These are phyloP conservation scores for Solanum ahanhuiri DNA, from an alignment of 257 asterid genomes.

Conservation along the genomic window DNA sequence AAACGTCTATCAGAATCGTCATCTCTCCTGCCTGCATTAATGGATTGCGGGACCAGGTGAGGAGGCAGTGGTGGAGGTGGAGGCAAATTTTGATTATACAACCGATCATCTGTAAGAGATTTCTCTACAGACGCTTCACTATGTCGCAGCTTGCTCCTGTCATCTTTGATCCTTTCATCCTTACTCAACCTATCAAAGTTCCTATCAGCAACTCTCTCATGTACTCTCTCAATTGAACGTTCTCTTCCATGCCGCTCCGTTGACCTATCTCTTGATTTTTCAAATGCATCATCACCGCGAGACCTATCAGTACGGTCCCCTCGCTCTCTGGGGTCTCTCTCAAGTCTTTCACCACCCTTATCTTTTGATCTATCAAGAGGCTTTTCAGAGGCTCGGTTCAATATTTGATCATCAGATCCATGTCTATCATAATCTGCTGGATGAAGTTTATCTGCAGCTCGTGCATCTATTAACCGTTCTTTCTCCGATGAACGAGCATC, in stretches of 20 bases:
- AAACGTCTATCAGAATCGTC: slow-evolving; percentile 89
- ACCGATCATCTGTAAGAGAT: slow-evolving; percentile 65
- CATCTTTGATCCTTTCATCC: slow-evolving; percentile 78
- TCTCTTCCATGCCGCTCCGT: slow-evolving; percentile 81
- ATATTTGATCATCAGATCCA: slow-evolving; percentile 52
- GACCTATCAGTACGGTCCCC: slow-evolving; percentile 72
- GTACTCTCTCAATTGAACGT: slow-evolving; percentile 79
- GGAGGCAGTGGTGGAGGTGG: slow-evolving; percentile 99
- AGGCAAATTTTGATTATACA: slow-evolving; percentile 74
- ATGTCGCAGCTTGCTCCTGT: slow-evolving; percentile 56
- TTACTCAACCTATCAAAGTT: slow-evolving; percentile 61
- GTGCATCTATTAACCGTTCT: slow-evolving; percentile 54
- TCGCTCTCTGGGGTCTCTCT: slow-evolving; percentile 72
- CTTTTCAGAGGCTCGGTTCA: slow-evolving; percentile 45
- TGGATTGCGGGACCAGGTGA: slow-evolving; percentile 75
- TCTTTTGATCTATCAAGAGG: slow-evolving; percentile 66
- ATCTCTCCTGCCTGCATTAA: slow-evolving; percentile 63
- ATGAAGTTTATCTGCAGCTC: slow-evolving; percentile 46
- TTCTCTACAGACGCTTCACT: slow-evolving; percentile 52
- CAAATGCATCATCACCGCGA: slow-evolving; percentile 62
- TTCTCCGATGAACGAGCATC: slow-evolving; percentile 61
- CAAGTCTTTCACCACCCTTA: slow-evolving; percentile 70
- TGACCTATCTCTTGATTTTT: slow-evolving; percentile 77
- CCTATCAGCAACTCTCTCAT: slow-evolving; percentile 70
- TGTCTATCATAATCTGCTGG: slow-evolving; percentile 36